Base-by-base conservation (phyloP, 2,329 filamentous ascomycete species). In the Fusarium odoratissimum region DNA sequence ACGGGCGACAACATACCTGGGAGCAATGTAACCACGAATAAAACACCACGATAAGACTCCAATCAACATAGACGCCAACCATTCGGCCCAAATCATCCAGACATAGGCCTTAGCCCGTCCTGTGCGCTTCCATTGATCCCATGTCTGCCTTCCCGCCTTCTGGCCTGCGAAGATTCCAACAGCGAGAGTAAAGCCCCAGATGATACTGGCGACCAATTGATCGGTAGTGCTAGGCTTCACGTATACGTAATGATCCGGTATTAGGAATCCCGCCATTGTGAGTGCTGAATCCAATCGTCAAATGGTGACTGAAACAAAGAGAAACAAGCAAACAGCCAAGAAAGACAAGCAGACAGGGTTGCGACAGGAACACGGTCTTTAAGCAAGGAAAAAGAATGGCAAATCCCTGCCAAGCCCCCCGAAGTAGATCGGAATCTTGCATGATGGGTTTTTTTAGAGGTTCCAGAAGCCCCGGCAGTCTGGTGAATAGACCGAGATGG, bases 151-250 rank as follows among this genome's bases (percentile, higher is more conserved):
- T 28, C 44, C 66, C 2, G 75, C 75, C 31, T 75, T 76, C 33
- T 66, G 64, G 1, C 28, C 73, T 1, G 75, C 48, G 5, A 75
- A 77, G 8, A 75, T 49, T 19, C 71, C 75, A 8, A 71, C 61
- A 11, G 71, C 75, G 4, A 76, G 51, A 9, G 75, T 76, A 25
- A 76, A 76, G 7, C 75, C 75, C 75, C 75, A 76, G 11, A 77
- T 76, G 42, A 76, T 69, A 44, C 73, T 76, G 48, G 75, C 75
- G n/a, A 77, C 64, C n/a, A 72, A 49, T 28, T 71, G 44, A 41
- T 76, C 75, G 35, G 71, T 64, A 11, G 57, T 49, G 11, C 48
- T 67, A 28, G 74, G 74, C 12, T 31, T 28, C 2, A 75, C 41
- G 7, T 41, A 28, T 30, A 64, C 48, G 31, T 75, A 76, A 25